Evolutionary conservation across 2,329 filamentous ascomycete species (phyloP).

Genomic region (Colletotrichum theobromicola): DNA sequence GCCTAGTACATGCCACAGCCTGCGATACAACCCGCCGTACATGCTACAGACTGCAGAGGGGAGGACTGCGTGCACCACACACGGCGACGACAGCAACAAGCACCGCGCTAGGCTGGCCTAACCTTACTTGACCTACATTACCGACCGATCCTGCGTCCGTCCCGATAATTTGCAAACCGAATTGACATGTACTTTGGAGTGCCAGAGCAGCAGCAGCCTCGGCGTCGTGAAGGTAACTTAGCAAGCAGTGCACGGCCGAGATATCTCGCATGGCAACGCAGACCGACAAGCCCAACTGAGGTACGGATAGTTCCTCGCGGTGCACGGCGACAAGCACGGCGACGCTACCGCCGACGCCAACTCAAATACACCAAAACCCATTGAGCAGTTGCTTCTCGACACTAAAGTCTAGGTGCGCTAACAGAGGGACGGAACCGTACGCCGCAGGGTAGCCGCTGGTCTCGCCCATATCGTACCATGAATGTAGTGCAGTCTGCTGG

Average conservation of each 20-base stretch:
- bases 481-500: background rate
- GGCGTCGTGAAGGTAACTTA: background rate
- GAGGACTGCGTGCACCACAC: background rate
- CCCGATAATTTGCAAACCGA: background rate
- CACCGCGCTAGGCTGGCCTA: constrained; percentile 1
- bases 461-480: background rate
- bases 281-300: background rate
- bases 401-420: background rate
- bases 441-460: background rate
- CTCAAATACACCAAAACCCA: background rate
- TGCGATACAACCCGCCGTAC: background rate
- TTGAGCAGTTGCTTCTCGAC: background rate
- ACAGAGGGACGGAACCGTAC: background rate
- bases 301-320: background rate
- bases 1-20: background rate
- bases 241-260: background rate
- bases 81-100: background rate
- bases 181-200: background rate
- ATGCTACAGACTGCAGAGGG: background rate
- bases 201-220: background rate
- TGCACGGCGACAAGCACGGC: background rate
- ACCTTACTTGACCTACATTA: constrained; percentile 12
- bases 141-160: constrained; percentile 14
- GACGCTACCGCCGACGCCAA: background rate
- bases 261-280: background rate